phyloP scores from a whole-genome alignment of 148 eudicot genomes.

The Polygonum maritimum region DNA sequence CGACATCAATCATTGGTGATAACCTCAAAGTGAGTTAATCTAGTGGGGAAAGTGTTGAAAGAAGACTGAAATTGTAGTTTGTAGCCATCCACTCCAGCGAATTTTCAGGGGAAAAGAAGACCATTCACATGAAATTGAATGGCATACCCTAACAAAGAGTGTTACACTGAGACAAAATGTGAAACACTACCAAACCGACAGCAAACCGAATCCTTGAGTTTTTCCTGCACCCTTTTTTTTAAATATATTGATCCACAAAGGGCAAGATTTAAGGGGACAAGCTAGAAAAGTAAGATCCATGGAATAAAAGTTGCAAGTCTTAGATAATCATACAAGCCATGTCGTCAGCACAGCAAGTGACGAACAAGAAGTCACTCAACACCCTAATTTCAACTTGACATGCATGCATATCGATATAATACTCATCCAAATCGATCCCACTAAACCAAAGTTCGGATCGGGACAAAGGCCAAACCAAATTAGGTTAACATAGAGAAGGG shows the following conservation, averaged over 20 bases:
- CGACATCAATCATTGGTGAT: not conserved
- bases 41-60: not conserved
- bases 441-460: not conserved
- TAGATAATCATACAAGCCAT: not conserved
- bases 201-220: conserved; percentile 8
- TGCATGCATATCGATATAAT: not conserved
- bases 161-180: not conserved
- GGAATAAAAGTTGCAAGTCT: not conserved
- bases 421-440: not conserved
- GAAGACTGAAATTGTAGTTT: not conserved
- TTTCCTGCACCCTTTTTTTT: not conserved
- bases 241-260: not conserved
- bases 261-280: not conserved
- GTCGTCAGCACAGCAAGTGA: not conserved
- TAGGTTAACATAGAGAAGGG: not conserved
- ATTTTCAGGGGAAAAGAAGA: conserved; percentile 1
- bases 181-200: conserved; percentile 1
- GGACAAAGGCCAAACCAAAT: not conserved
- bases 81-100: not conserved
- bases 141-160: conserved; percentile 3
- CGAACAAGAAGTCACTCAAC: not conserved
- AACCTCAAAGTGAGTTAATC: not conserved
- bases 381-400: conserved; percentile 6
- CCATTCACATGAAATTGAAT: conserved; percentile 6
- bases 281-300: not conserved